Evolutionary conservation across 2,329 filamentous ascomycete genomes (phyloP), one percentile per base, ranked within the genome.

Genomic region (Penicillium palitans): DNA sequence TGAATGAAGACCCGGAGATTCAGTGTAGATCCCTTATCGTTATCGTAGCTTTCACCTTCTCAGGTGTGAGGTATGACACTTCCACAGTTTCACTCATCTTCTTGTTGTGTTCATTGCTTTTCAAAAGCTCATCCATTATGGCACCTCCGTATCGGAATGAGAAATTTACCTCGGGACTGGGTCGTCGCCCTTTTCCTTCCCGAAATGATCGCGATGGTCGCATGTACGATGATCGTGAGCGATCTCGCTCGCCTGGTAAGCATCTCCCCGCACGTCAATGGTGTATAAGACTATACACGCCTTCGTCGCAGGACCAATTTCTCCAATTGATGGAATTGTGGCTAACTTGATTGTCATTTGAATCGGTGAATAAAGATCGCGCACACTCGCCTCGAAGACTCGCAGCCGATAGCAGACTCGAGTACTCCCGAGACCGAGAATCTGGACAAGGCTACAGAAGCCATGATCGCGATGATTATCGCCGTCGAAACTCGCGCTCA

Each of bases 171-270:
- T 52, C 68, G 10, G 69, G 64, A 8, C 56, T 66, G 7, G n/a
- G 56, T 3, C 51, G 66, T n/a, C 59, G 72, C 50, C 66, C 65
- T 0, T 68, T 69, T 44, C 67, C 68, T 50, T 64, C 66, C 50
- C 67, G 66, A 53, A 70, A 74, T 49, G 73, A 78, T 55, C 69
- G 72, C 53, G 76, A 79, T 51, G 76, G 74, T 49, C 70, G 72
- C 51, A 79, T 80, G 73, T 80, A 80, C 63, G 78, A 80, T 63
- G 79, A 81, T 60, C 72, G 69, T 55, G 72, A 74, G 37, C 70
- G 70, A 66, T 79, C 78, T 57, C 74, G 72, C 55, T 76, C 76
- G 57, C 77, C 76, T 70, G 74, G 74, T 68, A 72, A 72, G 68
- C 68, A 73, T 75, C 74, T 74, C 78, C 74, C 74, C 75, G 67